Evolutionary conservation across 495 filamentous ascomycete genomes (phyloP), one percentile per base, ranked within the genome.

Genomic region (Oidiodendron maius): DNA sequence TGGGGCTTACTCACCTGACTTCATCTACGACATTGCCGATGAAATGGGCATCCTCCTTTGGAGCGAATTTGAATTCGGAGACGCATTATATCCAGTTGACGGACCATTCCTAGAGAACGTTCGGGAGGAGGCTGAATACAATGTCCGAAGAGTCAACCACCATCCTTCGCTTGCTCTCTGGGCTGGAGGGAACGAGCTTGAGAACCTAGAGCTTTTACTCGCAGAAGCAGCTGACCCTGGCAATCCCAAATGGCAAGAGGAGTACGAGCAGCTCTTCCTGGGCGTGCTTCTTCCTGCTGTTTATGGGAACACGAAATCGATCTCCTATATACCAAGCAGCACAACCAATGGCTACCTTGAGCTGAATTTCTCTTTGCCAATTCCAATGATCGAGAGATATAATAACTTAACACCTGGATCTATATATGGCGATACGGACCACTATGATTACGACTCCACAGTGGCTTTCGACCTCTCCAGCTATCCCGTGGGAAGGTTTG

Each of bases 181-280:
- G 61, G 84, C 81, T 20, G 88, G 89, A 12, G 90, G 90, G 62
- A 95, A 95, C 56, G 88, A 93, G 58, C 84, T 93, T 61, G 91
- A 93, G 61, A 84, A 89, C 57, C 77, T 88, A 20, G 75, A 78
- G 61, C 63, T 85, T 18, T 59, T 54, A 1, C 46, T 65, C 0
- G 68, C 81, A n/a, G 59, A 71, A 21, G 11, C 53, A 2, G 60
- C 61, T 0, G 72, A 74, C 32, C 73, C 80, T 41, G 87, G 89
- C 54, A 71, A 74, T 11, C 69, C 71, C 35, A 67, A 70, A 1
- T 71, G 86, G 21, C 70, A 71, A 17, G 81, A 85, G 56, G 61
- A 84, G 57, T 76, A 75, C 58, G 64, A 79, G 25, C 73, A 71
- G 24, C 64, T 87, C 1, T 87, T 81, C 54, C 64, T 86, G 37